Evolutionary conservation across 2,329 filamentous ascomycete genomes (phyloP).

Genomic region (Aspergillus caelatus): DNA sequence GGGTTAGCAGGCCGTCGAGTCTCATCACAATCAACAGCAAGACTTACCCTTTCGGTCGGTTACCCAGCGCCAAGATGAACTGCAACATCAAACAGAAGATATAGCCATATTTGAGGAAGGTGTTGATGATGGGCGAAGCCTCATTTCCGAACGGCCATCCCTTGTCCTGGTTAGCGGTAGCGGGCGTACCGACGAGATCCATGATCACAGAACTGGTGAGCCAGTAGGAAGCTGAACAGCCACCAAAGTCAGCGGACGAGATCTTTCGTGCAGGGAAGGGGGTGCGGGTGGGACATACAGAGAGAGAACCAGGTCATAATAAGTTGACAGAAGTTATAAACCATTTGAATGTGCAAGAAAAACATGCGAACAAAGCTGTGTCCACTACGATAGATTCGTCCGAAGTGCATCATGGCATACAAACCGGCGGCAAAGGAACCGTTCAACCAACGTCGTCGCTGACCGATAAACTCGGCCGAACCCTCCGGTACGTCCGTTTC

Average conservation of each 20-base stretch:
- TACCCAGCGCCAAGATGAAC: constrained; percentile 95
- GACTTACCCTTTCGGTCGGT: constrained; percentile 82
- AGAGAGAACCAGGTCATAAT: constrained; percentile 87
- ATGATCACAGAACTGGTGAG: constrained; percentile 97
- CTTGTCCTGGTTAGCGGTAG: constrained; percentile 55
- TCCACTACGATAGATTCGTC: constrained; percentile 96
- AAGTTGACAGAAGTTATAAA: constrained; percentile 91
- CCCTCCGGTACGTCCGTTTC: constrained; percentile 98
- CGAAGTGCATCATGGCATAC: constrained; percentile 98
- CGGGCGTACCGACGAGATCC: constrained; percentile 84
- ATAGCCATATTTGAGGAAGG: constrained; percentile 87
- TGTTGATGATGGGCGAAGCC: constrained; percentile 88
- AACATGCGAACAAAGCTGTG: constrained; percentile 98
- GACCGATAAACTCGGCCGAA: constrained; percentile 93
- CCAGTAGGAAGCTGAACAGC: constrained; percentile 81
- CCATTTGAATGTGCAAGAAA: constrained; percentile 93
- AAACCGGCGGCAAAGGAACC: constrained; percentile 97
- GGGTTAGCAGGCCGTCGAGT: neutral
- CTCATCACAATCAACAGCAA: neutral
- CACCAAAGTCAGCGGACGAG: constrained; percentile 30
- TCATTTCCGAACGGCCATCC: constrained; percentile 89
- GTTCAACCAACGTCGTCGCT: constrained; percentile 98
- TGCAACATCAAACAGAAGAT: constrained; percentile 88
- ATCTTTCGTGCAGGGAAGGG: constrained; percentile 11
- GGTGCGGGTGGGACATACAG: constrained; percentile 40